Base-by-base conservation (phyloP, 2,329 filamentous ascomycete genomes). In the Phaeoacremonium minimum region DNA sequence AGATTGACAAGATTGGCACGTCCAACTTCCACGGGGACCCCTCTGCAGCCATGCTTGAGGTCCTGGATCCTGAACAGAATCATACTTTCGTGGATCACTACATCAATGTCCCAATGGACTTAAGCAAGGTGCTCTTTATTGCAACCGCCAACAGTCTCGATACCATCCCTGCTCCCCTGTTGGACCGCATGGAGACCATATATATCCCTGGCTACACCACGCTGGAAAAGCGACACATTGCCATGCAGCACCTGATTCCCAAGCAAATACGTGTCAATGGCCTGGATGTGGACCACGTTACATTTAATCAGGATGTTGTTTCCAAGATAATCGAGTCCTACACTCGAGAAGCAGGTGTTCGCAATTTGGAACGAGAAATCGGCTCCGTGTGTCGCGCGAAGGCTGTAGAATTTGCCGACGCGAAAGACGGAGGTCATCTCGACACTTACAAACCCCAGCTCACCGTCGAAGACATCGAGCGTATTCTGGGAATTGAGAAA, bases 121-220 rank as follows among this genome's bases (percentile, higher is more conserved):
- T 98, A 15, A 95, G 88, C 66, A 96, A 95, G 63, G 87, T 98
- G 15, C 74, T 98, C 9, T 98, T 98, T 66, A 95, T 98, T 52
- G 93, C 93, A 6, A 98, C 93, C 0, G 93, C 93, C 31, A 98
- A 98, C 63, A 88, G 79, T 8, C 73, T 97, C 16, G 91, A 97
- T 53, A 96, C 90, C 1, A 98, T 98, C 36, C 90, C 93, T 3
- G 73, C 89, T n/a, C 90, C 93, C 14, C 70, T 98, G 4, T 74
- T 98, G 11, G 93, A 98, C 62, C 85, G 93, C 41, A 96, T 98
- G 91, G 93, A 98, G 65, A 95, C 84, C 6, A 95, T 98, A 37
- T 78, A 86, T 46, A 77, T 98, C 15, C 87, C 89, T 2, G 93
- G 93, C 47, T 98, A 98, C 67, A 98, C 93, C 0, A 96, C 90